A percentile compares a stretch with the other conserved stretches of the same genome.
phyloP scores from a whole-genome alignment of 192 early-diverging fungal genomes.

The Coemansia sp. region DNA sequence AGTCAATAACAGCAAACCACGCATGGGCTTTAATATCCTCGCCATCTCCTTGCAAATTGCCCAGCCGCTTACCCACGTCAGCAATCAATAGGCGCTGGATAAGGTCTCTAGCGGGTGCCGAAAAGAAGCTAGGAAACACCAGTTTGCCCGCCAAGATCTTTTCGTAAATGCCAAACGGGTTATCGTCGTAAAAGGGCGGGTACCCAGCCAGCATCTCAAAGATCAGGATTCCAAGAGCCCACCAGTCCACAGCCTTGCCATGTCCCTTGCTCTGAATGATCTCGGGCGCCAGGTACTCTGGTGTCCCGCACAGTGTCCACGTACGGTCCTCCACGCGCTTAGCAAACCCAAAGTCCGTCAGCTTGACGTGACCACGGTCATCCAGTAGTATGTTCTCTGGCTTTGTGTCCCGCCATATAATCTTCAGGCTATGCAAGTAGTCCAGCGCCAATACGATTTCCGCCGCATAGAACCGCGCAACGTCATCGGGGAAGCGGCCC shows the following conservation, averaged over 20 bases:
- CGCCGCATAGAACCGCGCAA: slow-evolving; percentile 91
- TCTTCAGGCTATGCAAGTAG: slow-evolving; percentile 88
- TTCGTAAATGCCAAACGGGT: slow-evolving; percentile 91
- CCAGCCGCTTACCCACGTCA: slow-evolving; percentile 90
- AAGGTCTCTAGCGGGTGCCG: slow-evolving; percentile 81
- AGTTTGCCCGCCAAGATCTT: slow-evolving; percentile 92
- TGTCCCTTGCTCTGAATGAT: slow-evolving; percentile 84
- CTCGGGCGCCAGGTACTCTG: slow-evolving; percentile 96
- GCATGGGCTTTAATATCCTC: slow-evolving; percentile 92
- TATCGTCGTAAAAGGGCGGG: slow-evolving; percentile 94
- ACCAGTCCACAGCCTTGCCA: slow-evolving; percentile 96
- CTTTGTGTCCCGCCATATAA: slow-evolving; percentile 92
- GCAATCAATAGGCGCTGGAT: slow-evolving; percentile 89
- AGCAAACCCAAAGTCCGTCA: slow-evolving; percentile 94
- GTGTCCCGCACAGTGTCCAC: slow-evolving; percentile 96
- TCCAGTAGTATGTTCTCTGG: slow-evolving; percentile 96
- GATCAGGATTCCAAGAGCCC: slow-evolving; percentile 89
- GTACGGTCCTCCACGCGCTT: slow-evolving; percentile 96
- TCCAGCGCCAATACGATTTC: slow-evolving; percentile 91
- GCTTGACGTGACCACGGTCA: slow-evolving; percentile 90
- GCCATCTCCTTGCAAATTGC: slow-evolving; percentile 89
- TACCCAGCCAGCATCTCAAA: slow-evolving; percentile 90
- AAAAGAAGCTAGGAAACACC: slow-evolving; percentile 83
- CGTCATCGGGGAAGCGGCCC: slow-evolving; percentile 83
- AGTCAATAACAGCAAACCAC: slow-evolving; percentile 94